Conservation (phyloP, 805 yeast species). For the Saturnispora sekii region DNA sequence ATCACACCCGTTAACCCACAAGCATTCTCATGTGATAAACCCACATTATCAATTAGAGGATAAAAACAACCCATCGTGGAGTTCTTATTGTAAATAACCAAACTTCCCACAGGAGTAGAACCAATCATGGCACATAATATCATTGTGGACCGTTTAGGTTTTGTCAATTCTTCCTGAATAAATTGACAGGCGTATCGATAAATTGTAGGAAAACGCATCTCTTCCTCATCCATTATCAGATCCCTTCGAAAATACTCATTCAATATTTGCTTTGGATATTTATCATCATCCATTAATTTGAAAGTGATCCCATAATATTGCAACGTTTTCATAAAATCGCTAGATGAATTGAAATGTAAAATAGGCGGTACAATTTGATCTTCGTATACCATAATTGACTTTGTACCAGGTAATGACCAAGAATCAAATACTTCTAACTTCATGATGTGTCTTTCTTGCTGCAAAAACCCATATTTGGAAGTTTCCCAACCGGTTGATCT, state of each 20-base stretch:
- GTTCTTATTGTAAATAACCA: conserved; percentile 37
- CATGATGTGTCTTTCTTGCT: conserved; percentile 27
- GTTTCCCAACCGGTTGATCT: conserved; percentile 34
- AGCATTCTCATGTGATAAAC: conserved; percentile 15
- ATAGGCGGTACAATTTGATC: neutral
- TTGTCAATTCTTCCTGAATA: conserved; percentile 23
- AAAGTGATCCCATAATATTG: conserved; percentile 49
- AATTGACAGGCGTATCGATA: conserved; percentile 20
- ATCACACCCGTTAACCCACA: conserved; percentile 47
- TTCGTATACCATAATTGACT: neutral
- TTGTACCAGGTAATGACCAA: conserved; percentile 40
- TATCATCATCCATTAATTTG: conserved; percentile 39
- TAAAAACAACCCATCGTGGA: conserved; percentile 37
- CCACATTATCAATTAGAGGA: conserved; percentile 41
- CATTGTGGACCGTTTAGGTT: conserved; percentile 32
- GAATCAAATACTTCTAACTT: conserved; percentile 28
- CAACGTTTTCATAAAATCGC: conserved; percentile 33
- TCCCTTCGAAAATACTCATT: conserved; percentile 27
- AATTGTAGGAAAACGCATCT: conserved; percentile 20
- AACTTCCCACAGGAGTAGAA: conserved; percentile 30
- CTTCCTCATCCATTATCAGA: conserved; percentile 15
- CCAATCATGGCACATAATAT: conserved; percentile 21
- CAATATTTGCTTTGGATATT: conserved; percentile 26
- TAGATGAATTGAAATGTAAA: neutral
- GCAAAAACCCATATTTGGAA: conserved; percentile 13